Evolutionary conservation across 352 stramenopile species (phyloP), one percentile per base, ranked within the genome.

Genomic region (Blastocystis sp.): DNA sequence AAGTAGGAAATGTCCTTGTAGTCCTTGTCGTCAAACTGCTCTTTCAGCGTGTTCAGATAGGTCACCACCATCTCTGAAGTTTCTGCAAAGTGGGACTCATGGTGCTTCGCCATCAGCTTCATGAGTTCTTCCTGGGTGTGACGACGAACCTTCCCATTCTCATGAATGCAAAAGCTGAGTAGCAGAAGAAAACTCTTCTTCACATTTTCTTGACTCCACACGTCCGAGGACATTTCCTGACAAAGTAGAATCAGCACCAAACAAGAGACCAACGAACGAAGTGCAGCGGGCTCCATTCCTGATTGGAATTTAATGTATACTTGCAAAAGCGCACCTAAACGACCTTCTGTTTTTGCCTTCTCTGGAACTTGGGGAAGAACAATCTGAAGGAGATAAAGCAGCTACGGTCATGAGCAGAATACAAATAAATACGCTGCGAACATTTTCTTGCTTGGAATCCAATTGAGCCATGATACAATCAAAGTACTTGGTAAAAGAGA

Each of bases 331-430:
- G 76, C 63, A 45, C 30, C 37, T n/a, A 89, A 16, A 0, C 26
- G 45, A 16, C 76, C 55, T 8, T 20, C 39, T 9, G 24, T 24
- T 34, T 89, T 89, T 26, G 62, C 16, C 26, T 55, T 56, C 4
- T 64, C 45, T 20, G 37, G 13, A 8, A 89, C 63, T 18, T 39
- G n/a, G 59, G 78, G 56, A 47, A 89, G 56, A 76, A 89, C 45
- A n/a, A 65, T 54, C 30, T 89, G 78, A n/a, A 89, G 47, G 18
- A 89, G 30, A 30, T 79, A 89, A 8, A 89, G 20, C 16, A 78
- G 30, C 78, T 89, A 89, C 1, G 37, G 16, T 26, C 39, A 78
- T 20, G 6, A 5, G 9, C 3, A 78, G 20, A 18, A 9, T 3
- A 34, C 43, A 7, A 47, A 18, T 47, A n/a, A 5, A 7, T 64